Conservation (phyloP, 2,329 filamentous ascomycete genomes). For the Neofusicoccum cordaticola region DNA sequence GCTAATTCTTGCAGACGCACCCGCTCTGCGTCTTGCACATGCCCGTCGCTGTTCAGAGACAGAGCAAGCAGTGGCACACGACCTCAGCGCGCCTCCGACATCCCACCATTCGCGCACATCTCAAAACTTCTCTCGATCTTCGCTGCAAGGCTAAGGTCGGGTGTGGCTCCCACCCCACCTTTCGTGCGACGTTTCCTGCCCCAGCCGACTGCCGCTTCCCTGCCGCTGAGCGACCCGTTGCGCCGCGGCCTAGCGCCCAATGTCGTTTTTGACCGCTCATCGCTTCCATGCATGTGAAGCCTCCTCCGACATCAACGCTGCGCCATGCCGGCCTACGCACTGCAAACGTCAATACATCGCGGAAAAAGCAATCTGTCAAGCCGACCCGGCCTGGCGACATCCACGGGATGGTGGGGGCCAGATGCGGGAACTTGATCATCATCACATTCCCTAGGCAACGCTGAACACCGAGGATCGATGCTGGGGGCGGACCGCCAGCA, state of each 20-base stretch:
- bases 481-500: neutral
- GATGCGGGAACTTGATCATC: slow-evolving; percentile 3
- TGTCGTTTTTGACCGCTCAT: neutral
- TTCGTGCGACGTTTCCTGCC: neutral
- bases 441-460: neutral
- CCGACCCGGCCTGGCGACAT: too few relatives aligned
- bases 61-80: neutral
- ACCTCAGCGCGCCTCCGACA: neutral
- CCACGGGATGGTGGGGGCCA: neutral
- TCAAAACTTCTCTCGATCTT: neutral
- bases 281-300: slow-evolving; percentile 12
- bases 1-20: slow-evolving; percentile 4
- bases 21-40: neutral
- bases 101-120: neutral
- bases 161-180: slow-evolving; percentile 4
- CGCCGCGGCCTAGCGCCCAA: neutral
- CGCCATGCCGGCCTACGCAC: neutral
- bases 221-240: neutral
- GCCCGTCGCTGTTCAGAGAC: neutral
- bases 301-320: neutral
- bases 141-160: neutral
- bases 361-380: neutral
- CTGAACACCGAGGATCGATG: neutral
- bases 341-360: neutral
- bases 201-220: neutral